phyloP scores from a whole-genome alignment of 2,329 filamentous ascomycete species.

The Cordyceps cateniannulata region DNA sequence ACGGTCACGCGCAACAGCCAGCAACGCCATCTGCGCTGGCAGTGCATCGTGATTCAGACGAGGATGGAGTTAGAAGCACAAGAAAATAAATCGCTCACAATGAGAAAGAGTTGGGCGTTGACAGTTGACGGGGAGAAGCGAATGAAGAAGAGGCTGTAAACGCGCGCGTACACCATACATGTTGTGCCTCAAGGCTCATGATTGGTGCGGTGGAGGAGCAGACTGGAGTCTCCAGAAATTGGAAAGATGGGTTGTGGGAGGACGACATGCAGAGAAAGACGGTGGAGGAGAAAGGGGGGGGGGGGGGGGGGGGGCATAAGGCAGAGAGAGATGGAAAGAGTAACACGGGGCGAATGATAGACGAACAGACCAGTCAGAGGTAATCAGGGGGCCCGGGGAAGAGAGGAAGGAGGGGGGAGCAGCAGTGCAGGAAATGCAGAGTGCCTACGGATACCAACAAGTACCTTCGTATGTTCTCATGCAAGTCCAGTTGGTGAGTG shows the following conservation, averaged over 20 bases:
- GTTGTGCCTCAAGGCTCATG: neutral
- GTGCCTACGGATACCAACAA: neutral
- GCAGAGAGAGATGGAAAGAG: neutral
- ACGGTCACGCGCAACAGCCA: neutral
- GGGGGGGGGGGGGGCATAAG: neutral
- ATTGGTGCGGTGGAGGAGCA: neutral
- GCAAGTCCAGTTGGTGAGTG: neutral
- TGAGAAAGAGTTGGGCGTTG: neutral
- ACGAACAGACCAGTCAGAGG: neutral
- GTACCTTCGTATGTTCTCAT: neutral
- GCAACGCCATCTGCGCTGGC: neutral
- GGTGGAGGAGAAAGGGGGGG: neutral
- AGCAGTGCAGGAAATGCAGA: neutral
- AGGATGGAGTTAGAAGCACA: no score
- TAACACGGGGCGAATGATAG: neutral
- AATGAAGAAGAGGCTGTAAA: slow-evolving; percentile 1
- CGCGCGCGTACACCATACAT: slow-evolving; percentile 5
- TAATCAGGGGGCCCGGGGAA: neutral
- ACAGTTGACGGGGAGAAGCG: neutral
- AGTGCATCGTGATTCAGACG: neutral
- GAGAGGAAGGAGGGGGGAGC: neutral
- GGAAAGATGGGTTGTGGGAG: neutral
- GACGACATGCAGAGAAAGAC: neutral
- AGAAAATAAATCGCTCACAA: neutral
- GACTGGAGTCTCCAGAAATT: neutral